Base-by-base conservation (phyloP, 805 yeast genomes). In the Saccharomycopsis sp. region DNA sequence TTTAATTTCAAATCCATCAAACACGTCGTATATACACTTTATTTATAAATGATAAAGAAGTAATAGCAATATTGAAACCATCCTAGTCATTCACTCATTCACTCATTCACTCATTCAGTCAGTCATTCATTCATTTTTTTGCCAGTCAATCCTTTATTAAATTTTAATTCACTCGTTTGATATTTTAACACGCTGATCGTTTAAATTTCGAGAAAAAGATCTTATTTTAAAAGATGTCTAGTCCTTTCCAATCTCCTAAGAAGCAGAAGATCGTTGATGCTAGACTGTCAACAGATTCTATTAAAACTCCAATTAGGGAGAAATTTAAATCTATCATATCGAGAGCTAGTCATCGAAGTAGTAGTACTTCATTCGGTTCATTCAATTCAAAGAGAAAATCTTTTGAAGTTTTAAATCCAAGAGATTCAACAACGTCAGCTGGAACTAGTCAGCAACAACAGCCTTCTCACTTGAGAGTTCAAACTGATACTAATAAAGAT, bases 321-420 rank as follows among this genome's bases (percentile, higher is more conserved):
- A 50, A 47, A 26, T 50, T 50, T 36, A 43, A 33, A 21, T 44
- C 49, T 6, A 48, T 50, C 16, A 50, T 50, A 4, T 47, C 50
- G 2, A 44, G 35, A 16, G 53, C 53, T 5, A 40, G 48, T 6
- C 43, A 41, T 14, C 36, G 48, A 26, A 44, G 43, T 23, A 47
- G 49, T 35, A 32, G 47, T 3, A 26, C 37, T 14, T 48, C 47
- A 3, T 43, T 39, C 14, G 16, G 17, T 6, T 31, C 47, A 2
- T 38, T 27, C 31, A 29, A 21, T 23, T 36, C 39, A 3, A 42
- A 43, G 19, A 7, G 40, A 14, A 45, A 48, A 35, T 22, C 45
- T 19, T 45, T 45, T 32, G 50, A 48, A 29, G 49, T 48, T 14
- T 24, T 47, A n/a, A 26, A n/a, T 4, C 28, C 45, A 8, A 26